Percentiles rank a stretch among this genome's conserved stretches.
Conservation (phyloP, 2,329 filamentous ascomycete genomes). For the Diaporthe velutina region DNA sequence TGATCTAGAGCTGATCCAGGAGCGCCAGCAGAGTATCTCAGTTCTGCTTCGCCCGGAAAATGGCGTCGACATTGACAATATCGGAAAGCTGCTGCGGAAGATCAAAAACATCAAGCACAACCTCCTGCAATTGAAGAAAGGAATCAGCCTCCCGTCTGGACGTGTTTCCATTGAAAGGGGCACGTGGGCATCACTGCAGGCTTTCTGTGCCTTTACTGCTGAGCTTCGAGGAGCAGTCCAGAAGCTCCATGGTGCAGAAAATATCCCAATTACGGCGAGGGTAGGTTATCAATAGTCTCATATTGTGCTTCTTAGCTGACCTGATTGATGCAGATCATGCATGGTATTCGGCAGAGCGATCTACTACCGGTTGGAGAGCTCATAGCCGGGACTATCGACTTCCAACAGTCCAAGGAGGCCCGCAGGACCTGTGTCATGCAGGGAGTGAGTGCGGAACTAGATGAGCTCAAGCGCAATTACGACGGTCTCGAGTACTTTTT, state of each 20-base stretch:
- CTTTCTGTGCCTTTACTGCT: slow-evolving; percentile 80
- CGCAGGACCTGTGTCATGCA: slow-evolving; percentile 79
- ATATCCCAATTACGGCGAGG: slow-evolving; percentile 66
- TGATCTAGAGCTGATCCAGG: slow-evolving; percentile 75
- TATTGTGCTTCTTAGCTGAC: slow-evolving; percentile 22
- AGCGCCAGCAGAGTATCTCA: slow-evolving; percentile 78
- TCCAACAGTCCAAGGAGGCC: slow-evolving; percentile 79
- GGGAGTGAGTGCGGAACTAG: slow-evolving; percentile 80
- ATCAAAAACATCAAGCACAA: slow-evolving; percentile 82
- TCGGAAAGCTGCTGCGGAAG: slow-evolving; percentile 74
- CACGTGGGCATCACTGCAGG: slow-evolving; percentile 78
- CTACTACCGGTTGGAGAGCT: slow-evolving; percentile 77
- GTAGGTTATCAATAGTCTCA: slow-evolving; percentile 49
- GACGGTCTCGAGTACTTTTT: slow-evolving; percentile 83
- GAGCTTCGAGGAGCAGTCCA: slow-evolving; percentile 75
- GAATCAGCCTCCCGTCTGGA: slow-evolving; percentile 69
- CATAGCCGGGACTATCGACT: slow-evolving; percentile 83
- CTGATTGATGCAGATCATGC: slow-evolving; percentile 61
- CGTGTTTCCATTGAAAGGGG: slow-evolving; percentile 70
- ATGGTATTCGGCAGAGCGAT: slow-evolving; percentile 68
- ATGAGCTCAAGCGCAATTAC: slow-evolving; percentile 82
- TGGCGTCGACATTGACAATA: slow-evolving; percentile 61
- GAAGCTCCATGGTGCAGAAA: slow-evolving; percentile 67
- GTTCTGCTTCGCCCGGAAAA: slow-evolving; percentile 79
- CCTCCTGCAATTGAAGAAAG: slow-evolving; percentile 81